Evolutionary conservation across 2,329 filamentous ascomycete genomes (phyloP).

Genomic region (Teratosphaeria pseudoeucalypti): DNA sequence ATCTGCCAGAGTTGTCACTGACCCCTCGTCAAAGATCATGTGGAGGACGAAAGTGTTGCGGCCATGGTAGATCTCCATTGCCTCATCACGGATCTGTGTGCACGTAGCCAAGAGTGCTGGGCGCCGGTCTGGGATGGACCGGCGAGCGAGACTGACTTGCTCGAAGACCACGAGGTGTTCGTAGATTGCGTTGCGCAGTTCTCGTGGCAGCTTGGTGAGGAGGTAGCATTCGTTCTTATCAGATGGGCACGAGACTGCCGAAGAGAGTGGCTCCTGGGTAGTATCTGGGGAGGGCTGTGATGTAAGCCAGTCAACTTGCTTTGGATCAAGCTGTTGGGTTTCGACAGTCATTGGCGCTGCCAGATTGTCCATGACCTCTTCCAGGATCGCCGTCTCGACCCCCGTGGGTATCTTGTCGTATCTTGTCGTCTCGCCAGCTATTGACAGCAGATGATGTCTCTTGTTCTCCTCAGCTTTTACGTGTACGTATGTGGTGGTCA

Average conservation of each 20-base stretch:
- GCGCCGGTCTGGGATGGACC: too few species aligned
- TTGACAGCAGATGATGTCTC: too few species aligned
- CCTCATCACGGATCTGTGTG: background rate
- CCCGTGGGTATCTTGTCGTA: too few species aligned
- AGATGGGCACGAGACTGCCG: too few species aligned
- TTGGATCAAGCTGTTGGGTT: background rate
- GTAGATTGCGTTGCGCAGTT: background rate
- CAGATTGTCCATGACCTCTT: too few species aligned
- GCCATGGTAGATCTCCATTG: constrained; percentile 3
- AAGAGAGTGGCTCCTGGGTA: too few species aligned
- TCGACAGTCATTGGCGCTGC: background rate
- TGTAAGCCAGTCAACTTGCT: background rate
- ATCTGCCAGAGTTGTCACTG: background rate
- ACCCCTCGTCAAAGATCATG: background rate
- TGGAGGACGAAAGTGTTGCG: constrained; percentile 1
- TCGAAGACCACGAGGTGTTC: constrained; percentile 1
- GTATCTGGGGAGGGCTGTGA: too few species aligned
- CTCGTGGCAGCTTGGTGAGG: background rate
- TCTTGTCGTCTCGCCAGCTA: too few species aligned
- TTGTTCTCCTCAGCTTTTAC: background rate
- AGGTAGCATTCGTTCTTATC: background rate
- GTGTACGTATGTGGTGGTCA: background rate
- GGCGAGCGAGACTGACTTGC: too few species aligned
- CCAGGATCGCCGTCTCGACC: too few species aligned
- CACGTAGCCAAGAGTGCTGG: background rate